Percentiles rank a stretch among this genome's conserved stretches.
phyloP scores from a whole-genome alignment of 495 filamentous ascomycete species.

The Cercophora scortea region DNA sequence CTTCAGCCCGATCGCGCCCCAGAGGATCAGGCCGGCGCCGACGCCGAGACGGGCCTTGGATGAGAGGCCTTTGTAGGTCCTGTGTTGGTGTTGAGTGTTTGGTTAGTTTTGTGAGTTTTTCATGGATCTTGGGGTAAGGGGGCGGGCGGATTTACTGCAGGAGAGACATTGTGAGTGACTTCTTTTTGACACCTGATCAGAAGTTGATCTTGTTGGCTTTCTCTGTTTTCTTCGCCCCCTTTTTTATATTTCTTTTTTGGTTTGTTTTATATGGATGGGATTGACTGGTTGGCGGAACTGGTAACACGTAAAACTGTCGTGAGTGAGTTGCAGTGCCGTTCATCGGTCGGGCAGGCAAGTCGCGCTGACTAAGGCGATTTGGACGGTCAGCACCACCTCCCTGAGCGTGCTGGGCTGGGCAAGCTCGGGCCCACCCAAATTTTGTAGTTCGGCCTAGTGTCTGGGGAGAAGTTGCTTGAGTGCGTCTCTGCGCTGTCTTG shows the following conservation, averaged over 20 bases:
- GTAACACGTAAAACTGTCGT: no score
- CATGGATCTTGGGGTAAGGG: neutral
- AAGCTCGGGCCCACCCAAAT: slow-evolving; percentile 7
- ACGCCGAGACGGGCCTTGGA: slow-evolving; percentile 27
- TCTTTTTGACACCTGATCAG: no score
- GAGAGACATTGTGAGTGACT: slow-evolving; percentile 12
- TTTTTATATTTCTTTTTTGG: neutral
- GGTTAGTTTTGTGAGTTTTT: neutral
- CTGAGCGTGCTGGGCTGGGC: neutral
- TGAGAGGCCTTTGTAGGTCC: slow-evolving; percentile 31
- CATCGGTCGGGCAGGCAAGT: no score
- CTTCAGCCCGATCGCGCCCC: slow-evolving; percentile 35
- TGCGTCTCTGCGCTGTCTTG: neutral
- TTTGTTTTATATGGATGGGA: no score
- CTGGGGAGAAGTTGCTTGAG: neutral
- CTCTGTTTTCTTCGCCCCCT: neutral
- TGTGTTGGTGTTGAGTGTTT: neutral
- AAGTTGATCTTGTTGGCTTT: neutral
- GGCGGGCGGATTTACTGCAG: slow-evolving; percentile 11
- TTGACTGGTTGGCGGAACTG: no score
- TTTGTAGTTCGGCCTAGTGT: neutral
- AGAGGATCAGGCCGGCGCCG: slow-evolving; percentile 33
- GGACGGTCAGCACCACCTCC: neutral
- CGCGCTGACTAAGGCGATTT: neutral
- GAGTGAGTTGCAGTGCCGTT: no score